Conservation (phyloP, 1,284 basidiomycete genomes). For the Earliella scabrosa region DNA sequence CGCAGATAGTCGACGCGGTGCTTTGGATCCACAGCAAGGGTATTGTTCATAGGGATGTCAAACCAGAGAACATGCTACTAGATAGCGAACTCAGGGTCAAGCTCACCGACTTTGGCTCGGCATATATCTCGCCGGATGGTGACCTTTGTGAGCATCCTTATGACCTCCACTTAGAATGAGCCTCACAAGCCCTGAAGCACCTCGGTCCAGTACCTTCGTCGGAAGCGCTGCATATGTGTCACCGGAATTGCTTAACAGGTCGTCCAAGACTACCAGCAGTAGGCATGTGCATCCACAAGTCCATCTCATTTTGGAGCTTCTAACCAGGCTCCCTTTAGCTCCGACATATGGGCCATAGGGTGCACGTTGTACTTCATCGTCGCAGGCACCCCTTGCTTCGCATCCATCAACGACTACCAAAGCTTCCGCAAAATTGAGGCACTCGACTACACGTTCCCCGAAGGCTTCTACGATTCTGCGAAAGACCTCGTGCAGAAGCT, state of each 20-base stretch:
- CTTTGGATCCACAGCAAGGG: conserved; percentile 24
- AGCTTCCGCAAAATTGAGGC: conserved; percentile 26
- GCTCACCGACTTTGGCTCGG: conserved; percentile 24
- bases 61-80: conserved; percentile 24
- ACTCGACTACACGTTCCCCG: conserved; percentile 20
- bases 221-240: conserved; percentile 25
- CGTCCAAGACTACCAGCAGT: conserved; percentile 21
- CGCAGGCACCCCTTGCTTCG: conserved; percentile 17
- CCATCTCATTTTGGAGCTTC: background rate
- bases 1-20: conserved; percentile 22
- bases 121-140: conserved; percentile 14
- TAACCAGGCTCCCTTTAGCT: conserved; percentile 3
- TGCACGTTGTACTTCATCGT: conserved; percentile 21
- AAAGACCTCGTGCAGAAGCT: conserved; percentile 18
- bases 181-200: conserved; percentile 6
- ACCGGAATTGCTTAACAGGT: conserved; percentile 19
- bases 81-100: conserved; percentile 17
- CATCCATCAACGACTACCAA: conserved; percentile 25
- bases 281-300: conserved; percentile 7
- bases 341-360: conserved; percentile 25
- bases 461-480: conserved; percentile 18
- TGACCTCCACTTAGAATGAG: background rate
- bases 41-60: conserved; percentile 21
- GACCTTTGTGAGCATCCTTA: conserved; percentile 16
- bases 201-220: conserved; percentile 22